Conservation (phyloP, 2,329 filamentous ascomycete genomes). For the Pseudohalonectria lignicola region DNA sequence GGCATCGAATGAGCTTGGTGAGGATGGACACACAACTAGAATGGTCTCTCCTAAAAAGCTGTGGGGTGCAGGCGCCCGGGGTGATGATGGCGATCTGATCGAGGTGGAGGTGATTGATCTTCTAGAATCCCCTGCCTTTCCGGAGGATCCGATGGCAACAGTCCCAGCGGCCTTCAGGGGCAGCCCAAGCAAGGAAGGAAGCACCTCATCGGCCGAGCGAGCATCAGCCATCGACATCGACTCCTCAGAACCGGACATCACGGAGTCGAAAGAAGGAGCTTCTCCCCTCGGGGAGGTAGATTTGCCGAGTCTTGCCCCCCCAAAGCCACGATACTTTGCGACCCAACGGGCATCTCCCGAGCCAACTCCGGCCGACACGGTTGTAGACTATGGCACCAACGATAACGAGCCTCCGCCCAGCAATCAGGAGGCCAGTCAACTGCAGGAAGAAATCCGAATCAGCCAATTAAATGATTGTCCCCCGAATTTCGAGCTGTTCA, state of each 20-base stretch:
- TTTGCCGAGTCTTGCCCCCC: no score
- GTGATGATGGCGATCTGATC: conserved; percentile 52
- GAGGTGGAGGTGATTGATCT: conserved; percentile 53
- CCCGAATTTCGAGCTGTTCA: conserved; percentile 51
- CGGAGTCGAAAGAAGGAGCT: neutral
- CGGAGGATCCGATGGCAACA: conserved; percentile 8
- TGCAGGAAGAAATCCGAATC: conserved; percentile 6
- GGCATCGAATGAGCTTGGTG: conserved; percentile 37
- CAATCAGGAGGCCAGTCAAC: conserved; percentile 16
- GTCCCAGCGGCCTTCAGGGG: neutral
- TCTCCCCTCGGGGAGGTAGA: no score
- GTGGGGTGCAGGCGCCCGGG: conserved; percentile 62
- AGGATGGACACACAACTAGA: conserved; percentile 2
- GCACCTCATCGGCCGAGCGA: neutral
- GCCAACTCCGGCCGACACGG: neutral
- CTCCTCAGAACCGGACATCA: neutral
- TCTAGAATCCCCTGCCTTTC: conserved; percentile 26
- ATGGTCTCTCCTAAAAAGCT: conserved; percentile 26
- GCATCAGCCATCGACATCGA: neutral
- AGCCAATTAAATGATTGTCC: conserved; percentile 8
- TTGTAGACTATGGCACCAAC: neutral
- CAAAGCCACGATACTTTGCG: neutral
- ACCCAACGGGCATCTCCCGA: neutral
- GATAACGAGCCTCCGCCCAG: conserved; percentile 17
- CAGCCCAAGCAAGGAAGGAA: neutral